Base-by-base conservation (phyloP, 331 rosid genomes). In the Rhamnella rubrinervis region DNA sequence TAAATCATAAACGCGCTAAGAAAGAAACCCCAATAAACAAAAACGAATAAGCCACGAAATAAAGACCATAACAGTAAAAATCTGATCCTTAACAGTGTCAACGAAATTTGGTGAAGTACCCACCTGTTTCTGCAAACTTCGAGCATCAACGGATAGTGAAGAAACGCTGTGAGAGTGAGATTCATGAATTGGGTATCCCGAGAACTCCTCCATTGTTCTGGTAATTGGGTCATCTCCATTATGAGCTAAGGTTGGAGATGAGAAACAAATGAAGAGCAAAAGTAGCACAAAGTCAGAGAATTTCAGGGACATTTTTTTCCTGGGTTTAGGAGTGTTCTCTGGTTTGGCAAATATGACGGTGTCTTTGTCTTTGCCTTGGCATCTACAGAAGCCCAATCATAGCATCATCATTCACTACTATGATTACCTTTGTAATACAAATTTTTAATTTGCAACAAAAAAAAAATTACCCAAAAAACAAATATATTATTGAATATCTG, bases 151-250 rank as follows among this genome's bases (percentile, higher is more conserved):
- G 10, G 84, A 81, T 17, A 88, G 92, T 59, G 88, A 82, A 76
- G 85, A 68, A 44, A 65, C 35, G 25, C 23, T 16, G 66, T 20
- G 59, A 38, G 84, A 65, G 79, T 80, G 78, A 74, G 91, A 78
- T 28, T 85, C 87, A 40, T 80, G 91, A 74, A 93, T 65, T 75
- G 92, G 67, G 79, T 87, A 91, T 59, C 98, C 98, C 7, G 97
- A 85, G 75, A 93, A 93, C 59, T 83, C 87, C 58, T 91, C 90
- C 87, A 87, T 87, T 74, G 98, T 90, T 86, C 71, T 80, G 85
- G 78, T 73, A 25, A 88, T 70, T 67, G 92, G 81, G 83, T 88
- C 86, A 61, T 76, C 88, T 72, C 82, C 64, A 53, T 63, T 69
- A 5, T 78, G 74, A 55, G 85, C 55, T 12, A 78, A 69, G 64